Conservation (phyloP, 139 green algal species). For the Coelastrella sp. region DNA sequence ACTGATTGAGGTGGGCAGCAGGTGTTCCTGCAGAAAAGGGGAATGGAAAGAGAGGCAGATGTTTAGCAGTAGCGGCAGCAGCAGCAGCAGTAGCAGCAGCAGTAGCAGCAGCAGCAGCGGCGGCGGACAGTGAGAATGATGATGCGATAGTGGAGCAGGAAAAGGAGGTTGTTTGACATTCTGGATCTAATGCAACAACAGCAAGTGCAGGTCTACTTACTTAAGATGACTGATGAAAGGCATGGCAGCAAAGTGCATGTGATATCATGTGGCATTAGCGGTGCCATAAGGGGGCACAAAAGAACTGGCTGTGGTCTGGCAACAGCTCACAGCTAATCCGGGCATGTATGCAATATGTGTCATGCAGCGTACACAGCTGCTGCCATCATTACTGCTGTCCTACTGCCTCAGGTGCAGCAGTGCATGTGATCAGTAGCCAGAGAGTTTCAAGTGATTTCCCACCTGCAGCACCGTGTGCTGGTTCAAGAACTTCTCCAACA, state of each 20-base stretch:
- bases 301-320: too few relatives aligned
- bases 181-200: too few relatives aligned
- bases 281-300: too few relatives aligned
- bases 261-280: too few relatives aligned
- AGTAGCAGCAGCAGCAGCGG: not conserved
- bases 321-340: too few relatives aligned
- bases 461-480: constrained; percentile 13
- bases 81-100: not conserved
- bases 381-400: not conserved
- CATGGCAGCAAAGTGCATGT: not conserved
- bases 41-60: not conserved
- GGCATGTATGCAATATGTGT: too few relatives aligned
- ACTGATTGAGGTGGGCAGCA: not conserved
- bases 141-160: not conserved
- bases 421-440: too few relatives aligned
- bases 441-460: not conserved
- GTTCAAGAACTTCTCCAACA: constrained; percentile 22
- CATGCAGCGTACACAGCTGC: not conserved
- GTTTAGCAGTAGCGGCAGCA: not conserved
- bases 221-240: not conserved
- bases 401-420: not conserved
- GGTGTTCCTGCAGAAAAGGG: not conserved
- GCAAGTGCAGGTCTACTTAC: not conserved
- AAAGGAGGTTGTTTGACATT: not conserved
- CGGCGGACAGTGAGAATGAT: not conserved